These are phyloP conservation scores for Trametes maxima DNA, from an alignment of 768 basidiomycete genomes.

Conservation along the genomic window DNA sequence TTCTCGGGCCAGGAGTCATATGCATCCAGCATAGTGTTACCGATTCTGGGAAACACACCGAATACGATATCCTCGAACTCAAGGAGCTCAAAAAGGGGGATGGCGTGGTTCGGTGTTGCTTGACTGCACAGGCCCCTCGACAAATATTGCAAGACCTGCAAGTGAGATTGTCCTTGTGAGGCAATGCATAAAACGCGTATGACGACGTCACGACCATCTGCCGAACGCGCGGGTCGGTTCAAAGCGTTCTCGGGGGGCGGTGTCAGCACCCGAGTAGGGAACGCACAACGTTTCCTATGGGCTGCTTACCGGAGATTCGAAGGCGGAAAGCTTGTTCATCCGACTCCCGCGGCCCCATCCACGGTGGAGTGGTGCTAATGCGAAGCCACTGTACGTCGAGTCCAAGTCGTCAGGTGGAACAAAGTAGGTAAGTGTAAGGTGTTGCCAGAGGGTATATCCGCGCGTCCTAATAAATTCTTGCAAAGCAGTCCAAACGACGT, in stretches of 20 bases:
- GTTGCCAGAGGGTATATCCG: not conserved
- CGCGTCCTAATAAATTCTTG: not conserved
- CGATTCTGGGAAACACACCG: slow-evolving; percentile 33
- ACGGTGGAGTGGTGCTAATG: not conserved
- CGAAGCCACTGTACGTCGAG: slow-evolving; percentile 1
- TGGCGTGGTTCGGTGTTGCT: slow-evolving; percentile 30
- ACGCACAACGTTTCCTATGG: no score
- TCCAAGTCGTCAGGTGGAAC: not conserved
- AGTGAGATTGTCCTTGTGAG: not conserved
- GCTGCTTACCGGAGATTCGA: not conserved
- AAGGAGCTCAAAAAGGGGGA: slow-evolving; percentile 34
- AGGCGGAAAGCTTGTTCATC: not conserved
- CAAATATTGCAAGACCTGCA: slow-evolving; percentile 29
- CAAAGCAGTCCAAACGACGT: not conserved
- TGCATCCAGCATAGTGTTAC: slow-evolving; percentile 2
- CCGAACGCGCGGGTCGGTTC: not conserved
- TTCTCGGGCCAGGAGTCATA: slow-evolving; percentile 33
- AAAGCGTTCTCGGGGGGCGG: not conserved
- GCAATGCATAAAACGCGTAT: slow-evolving; percentile 8
- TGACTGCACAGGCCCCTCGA: slow-evolving; percentile 15
- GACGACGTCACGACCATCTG: slow-evolving; percentile 7
- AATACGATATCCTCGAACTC: slow-evolving; percentile 34
- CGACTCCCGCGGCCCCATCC: not conserved
- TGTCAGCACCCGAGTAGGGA: not conserved
- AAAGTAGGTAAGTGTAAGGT: not conserved